A percentile compares a stretch with the other conserved stretches of the same genome.
Conservation (phyloP, 2,329 filamentous ascomycete species). For the Beauveria brongniartii region DNA sequence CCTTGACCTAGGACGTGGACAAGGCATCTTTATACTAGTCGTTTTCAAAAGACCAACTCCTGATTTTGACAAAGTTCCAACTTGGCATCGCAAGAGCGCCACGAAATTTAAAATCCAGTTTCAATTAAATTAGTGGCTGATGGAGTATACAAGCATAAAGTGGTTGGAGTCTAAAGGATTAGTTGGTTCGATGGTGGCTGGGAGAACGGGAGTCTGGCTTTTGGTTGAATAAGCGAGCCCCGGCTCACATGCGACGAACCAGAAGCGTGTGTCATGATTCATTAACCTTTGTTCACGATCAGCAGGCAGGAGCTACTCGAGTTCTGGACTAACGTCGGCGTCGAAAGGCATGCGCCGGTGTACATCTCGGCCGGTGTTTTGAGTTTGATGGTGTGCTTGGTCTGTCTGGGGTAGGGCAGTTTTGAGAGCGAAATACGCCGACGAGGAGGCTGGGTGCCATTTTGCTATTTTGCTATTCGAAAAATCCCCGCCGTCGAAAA, state of each 20-base stretch:
- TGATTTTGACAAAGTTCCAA: neutral
- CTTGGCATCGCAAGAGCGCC: neutral
- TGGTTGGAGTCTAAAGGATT: neutral
- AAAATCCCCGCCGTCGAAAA: neutral
- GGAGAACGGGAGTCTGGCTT: neutral
- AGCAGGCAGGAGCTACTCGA: neutral
- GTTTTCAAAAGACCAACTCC: neutral
- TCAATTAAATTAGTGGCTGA: neutral
- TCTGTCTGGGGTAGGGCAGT: neutral
- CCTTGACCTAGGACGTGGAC: neutral
- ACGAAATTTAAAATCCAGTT: slow-evolving; percentile 1
- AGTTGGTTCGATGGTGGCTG: slow-evolving; percentile 1
- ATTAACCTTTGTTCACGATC: neutral
- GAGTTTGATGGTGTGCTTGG: neutral
- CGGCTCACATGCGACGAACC: slow-evolving; percentile 1
- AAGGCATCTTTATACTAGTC: slow-evolving; percentile 5
- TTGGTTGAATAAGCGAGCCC: neutral
- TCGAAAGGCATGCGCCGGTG: neutral
- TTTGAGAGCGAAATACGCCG: neutral
- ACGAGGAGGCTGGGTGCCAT: neutral
- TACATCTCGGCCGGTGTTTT: neutral
- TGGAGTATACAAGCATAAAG: neutral
- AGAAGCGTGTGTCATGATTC: neutral
- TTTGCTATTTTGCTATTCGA: neutral
- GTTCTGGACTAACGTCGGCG: neutral